These are phyloP conservation scores for Hura crepitans DNA, from an alignment of 441 rosid species.

Conservation along the genomic window DNA sequence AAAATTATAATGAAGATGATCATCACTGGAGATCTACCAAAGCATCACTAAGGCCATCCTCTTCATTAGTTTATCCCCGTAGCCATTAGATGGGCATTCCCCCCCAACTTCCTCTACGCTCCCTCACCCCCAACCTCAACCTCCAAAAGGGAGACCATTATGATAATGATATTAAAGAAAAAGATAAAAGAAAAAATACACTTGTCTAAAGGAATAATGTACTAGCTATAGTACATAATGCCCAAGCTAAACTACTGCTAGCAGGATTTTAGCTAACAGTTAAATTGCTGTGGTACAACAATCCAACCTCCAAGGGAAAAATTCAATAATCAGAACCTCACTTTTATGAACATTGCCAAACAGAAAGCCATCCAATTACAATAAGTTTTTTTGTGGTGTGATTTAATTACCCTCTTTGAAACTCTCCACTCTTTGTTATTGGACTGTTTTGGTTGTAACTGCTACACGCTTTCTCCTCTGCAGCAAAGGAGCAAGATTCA, in stretches of 20 bases:
- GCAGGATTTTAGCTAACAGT: not conserved
- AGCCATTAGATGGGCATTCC: not conserved
- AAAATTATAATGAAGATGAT: not conserved
- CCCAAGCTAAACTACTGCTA: not conserved
- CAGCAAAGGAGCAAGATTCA: slow-evolving; percentile 69
- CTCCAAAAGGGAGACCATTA: not conserved
- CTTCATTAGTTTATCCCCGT: not conserved
- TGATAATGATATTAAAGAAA: not conserved
- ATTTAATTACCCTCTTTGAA: slow-evolving; percentile 46
- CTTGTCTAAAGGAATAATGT: not conserved
- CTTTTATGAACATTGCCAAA: not conserved
- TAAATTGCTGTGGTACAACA: not conserved
- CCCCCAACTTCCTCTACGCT: too few species aligned
- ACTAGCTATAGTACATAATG: not conserved
- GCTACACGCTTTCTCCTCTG: slow-evolving; percentile 61
- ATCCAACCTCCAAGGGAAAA: not conserved
- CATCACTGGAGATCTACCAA: not conserved
- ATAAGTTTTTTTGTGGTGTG: not conserved
- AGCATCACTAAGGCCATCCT: not conserved
- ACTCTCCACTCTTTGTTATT: slow-evolving; percentile 36
- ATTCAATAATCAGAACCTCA: slow-evolving; percentile 3
- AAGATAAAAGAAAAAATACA: too few species aligned
- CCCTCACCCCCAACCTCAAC: not conserved
- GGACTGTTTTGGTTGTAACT: slow-evolving; percentile 57
- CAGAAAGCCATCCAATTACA: not conserved